These are phyloP conservation scores for Phaeophleospora eucalypticola DNA, from an alignment of 2,329 filamentous ascomycete species.

Conservation along the genomic window DNA sequence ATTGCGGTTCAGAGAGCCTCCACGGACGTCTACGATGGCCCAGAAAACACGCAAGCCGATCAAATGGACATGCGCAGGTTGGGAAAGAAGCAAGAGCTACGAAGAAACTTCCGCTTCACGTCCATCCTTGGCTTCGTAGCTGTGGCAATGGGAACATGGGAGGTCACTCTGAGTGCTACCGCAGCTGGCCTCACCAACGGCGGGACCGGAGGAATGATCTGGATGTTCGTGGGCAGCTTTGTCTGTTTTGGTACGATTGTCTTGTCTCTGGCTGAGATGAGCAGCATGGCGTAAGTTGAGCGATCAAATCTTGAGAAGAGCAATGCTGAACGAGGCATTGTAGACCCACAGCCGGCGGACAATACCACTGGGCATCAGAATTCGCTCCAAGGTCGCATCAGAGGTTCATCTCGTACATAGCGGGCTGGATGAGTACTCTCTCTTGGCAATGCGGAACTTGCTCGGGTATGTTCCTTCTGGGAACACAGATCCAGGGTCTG, in stretches of 20 bases:
- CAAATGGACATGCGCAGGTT: slow-evolving; percentile 18
- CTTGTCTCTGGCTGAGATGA: slow-evolving; percentile 24
- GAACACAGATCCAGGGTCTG: slow-evolving; percentile 14
- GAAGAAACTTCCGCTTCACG: slow-evolving; percentile 16
- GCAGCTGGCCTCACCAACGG: slow-evolving; percentile 17
- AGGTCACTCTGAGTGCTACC: slow-evolving; percentile 12
- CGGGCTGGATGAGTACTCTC: slow-evolving; percentile 18
- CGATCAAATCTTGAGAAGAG: slow-evolving; percentile 34
- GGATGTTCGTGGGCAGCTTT: slow-evolving; percentile 17
- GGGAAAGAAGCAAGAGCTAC: slow-evolving; percentile 20
- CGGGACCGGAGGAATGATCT: slow-evolving; percentile 20
- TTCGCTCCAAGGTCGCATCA: slow-evolving; percentile 21
- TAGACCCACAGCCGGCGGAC: slow-evolving; percentile 26
- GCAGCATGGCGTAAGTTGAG: slow-evolving; percentile 24
- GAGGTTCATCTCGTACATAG: slow-evolving; percentile 23
- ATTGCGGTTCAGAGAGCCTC: neutral
- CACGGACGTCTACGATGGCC: neutral
- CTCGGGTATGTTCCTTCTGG: slow-evolving; percentile 13
- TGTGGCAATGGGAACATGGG: slow-evolving; percentile 30
- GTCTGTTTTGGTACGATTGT: slow-evolving; percentile 18
- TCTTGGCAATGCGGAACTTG: slow-evolving; percentile 15
- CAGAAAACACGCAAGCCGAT: slow-evolving; percentile 1
- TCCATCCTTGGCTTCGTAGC: slow-evolving; percentile 27
- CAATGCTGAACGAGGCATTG: slow-evolving; percentile 8
- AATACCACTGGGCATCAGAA: slow-evolving; percentile 27